Percentiles rank a stretch among this genome's conserved stretches.
Conservation (phyloP, 1,284 basidiomycete species). For the Cutaneotrichosporon sp. region DNA sequence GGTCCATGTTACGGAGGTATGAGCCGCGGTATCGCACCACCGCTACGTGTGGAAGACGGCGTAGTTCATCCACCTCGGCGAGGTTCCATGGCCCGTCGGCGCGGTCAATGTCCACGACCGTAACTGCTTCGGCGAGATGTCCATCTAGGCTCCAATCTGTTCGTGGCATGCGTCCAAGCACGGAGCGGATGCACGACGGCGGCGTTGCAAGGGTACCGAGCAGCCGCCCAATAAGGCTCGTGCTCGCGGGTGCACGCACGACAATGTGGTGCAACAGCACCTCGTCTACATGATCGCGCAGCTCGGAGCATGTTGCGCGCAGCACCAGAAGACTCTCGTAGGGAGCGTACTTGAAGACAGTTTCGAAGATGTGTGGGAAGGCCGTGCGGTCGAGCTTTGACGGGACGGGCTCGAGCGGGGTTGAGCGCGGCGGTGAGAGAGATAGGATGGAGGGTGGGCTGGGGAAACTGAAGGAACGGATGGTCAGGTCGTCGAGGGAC, state of each 20-base stretch:
- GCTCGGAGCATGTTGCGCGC: conserved; percentile 9
- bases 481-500: conserved; percentile 3
- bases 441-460: not conserved
- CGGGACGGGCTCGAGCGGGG: not conserved
- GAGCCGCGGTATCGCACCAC: not conserved
- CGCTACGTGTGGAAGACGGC: not conserved
- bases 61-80: not conserved
- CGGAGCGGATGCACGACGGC: conserved; percentile 1
- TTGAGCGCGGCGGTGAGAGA: not conserved
- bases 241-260: not conserved
- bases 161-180: not conserved
- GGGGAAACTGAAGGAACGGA: not conserved
- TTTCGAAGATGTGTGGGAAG: conserved; percentile 19
- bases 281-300: conserved; percentile 10
- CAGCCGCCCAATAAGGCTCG: conserved; percentile 4
- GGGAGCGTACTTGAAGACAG: conserved; percentile 5
- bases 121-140: not conserved
- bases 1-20: conserved; percentile 6
- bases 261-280: conserved; percentile 12
- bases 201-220: not conserved
- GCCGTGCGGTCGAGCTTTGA: conserved; percentile 6
- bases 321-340: conserved; percentile 6
- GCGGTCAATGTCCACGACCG: conserved; percentile 3
- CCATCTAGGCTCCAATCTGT: conserved; percentile 4
- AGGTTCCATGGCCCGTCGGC: conserved; percentile 1